phyloP scores from a whole-genome alignment of 1,139 yeast species.

The Geotrichum bryndzae region DNA sequence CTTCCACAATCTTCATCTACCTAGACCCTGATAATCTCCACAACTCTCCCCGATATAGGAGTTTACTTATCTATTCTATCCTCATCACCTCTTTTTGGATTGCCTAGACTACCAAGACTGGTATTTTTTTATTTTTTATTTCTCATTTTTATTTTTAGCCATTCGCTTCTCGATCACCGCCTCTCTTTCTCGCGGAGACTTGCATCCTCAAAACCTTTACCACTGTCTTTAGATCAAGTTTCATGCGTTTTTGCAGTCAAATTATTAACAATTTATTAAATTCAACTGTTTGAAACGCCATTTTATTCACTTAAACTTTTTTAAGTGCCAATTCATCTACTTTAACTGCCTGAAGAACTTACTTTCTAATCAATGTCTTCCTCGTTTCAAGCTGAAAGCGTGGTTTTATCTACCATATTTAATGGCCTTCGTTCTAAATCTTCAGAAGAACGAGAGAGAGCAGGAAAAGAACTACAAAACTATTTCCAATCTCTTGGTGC shows the following conservation, averaged over 20 bases:
- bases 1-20: not conserved
- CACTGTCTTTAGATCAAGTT: not conserved
- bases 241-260: not conserved
- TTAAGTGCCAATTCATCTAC: not conserved
- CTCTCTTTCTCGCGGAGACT: not conserved
- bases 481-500: conserved; percentile 67
- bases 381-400: conserved; percentile 18
- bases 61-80: not conserved
- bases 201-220: not conserved
- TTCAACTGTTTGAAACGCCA: not conserved
- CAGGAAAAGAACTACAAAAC: conserved; percentile 59
- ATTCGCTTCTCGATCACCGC: not conserved
- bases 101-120: not conserved
- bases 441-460: conserved; percentile 32
- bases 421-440: conserved; percentile 27
- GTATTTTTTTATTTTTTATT: not conserved
- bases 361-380: conserved; percentile 5
- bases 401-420: conserved; percentile 23
- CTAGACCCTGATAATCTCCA: not conserved
- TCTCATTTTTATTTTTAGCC: too few species aligned
- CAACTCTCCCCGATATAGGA: not conserved
- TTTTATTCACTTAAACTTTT: not conserved
- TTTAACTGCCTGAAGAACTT: not conserved
- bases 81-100: not conserved
- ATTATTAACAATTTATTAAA: not conserved